Evolutionary conservation across 2,329 filamentous ascomycete genomes (phyloP).

Genomic region (Diaporthe sp.): DNA sequence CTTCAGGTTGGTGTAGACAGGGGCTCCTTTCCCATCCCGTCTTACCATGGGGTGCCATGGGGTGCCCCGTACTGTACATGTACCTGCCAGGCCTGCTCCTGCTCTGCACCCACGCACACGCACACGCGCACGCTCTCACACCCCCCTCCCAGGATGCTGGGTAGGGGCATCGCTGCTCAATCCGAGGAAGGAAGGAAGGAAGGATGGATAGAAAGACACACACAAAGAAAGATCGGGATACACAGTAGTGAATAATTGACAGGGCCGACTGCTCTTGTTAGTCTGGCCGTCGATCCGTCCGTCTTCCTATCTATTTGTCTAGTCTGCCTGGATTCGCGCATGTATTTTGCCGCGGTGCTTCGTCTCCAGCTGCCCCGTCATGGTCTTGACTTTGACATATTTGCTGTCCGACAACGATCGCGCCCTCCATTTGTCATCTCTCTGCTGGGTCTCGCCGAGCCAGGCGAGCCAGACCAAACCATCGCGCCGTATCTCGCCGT

Average conservation of each 20-base stretch:
- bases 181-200: slow-evolving; percentile 12
- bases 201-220: not conserved
- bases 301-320: too few species aligned
- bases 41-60: slow-evolving; percentile 1
- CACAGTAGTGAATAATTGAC: slow-evolving; percentile 2
- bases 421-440: slow-evolving; percentile 15
- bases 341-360: not conserved
- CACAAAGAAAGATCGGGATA: not conserved
- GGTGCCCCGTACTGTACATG: not conserved
- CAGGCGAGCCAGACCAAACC: not conserved
- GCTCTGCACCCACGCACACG: slow-evolving; percentile 10
- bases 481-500: slow-evolving; percentile 11
- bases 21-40: slow-evolving; percentile 23
- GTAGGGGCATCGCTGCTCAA: slow-evolving; percentile 16
- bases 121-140: not conserved
- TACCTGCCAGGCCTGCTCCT: slow-evolving; percentile 25
- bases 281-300: not conserved
- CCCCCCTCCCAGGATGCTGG: slow-evolving; percentile 26
- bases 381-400: not conserved
- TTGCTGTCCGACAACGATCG: not conserved
- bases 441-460: not conserved
- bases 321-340: not conserved
- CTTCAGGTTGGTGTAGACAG: slow-evolving; percentile 24
- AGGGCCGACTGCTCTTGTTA: not conserved
- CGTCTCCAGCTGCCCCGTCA: not conserved